phyloP scores from a whole-genome alignment of 352 stramenopile species.

The Phytopythium boreale region DNA sequence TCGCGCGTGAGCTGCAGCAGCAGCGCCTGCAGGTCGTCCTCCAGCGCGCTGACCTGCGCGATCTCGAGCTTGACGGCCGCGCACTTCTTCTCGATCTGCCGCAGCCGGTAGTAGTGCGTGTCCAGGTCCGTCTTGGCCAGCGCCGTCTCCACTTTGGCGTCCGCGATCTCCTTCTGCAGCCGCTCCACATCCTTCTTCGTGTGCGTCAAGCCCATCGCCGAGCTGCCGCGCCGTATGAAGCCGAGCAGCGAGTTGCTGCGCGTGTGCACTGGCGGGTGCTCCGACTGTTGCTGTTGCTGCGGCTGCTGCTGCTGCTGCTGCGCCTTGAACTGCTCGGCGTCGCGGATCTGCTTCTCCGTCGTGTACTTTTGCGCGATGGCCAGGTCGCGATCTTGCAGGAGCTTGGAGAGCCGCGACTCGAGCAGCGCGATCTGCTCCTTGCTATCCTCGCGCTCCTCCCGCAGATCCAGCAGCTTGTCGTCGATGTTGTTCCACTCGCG shows the following conservation, averaged over 20 bases:
- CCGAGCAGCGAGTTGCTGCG: conserved; percentile 17
- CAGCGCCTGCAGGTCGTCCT: conserved; percentile 60
- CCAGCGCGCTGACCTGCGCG: conserved; percentile 50
- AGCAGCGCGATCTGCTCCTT: conserved; percentile 52
- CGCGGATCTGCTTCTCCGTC: conserved; percentile 59
- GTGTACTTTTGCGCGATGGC: conserved; percentile 73
- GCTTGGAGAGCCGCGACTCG: conserved; percentile 69
- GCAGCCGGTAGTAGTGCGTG: conserved; percentile 53
- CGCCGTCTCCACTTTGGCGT: conserved; percentile 58
- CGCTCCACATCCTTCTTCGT: conserved; percentile 58
- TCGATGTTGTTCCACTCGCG: conserved; percentile 43
- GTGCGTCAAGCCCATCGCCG: conserved; percentile 13
- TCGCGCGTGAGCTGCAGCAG: conserved; percentile 48
- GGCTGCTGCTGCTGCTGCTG: conserved; percentile 17
- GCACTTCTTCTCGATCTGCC: conserved; percentile 58
- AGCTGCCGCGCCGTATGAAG: conserved; percentile 13
- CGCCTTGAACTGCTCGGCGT: conserved; percentile 53
- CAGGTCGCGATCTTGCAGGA: conserved; percentile 67
- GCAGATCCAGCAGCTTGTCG: conserved; percentile 34
- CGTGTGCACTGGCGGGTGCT: conserved; percentile 13
- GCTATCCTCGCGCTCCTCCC: conserved; percentile 41
- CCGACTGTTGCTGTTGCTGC: conserved; percentile 11
- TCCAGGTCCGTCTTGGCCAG: conserved; percentile 58
- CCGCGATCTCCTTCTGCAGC: conserved; percentile 60
- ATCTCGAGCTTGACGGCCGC: conserved; percentile 62